These are phyloP conservation scores for Myxozyma neglecta DNA, from an alignment of 805 yeast species.

Conservation along the genomic window DNA sequence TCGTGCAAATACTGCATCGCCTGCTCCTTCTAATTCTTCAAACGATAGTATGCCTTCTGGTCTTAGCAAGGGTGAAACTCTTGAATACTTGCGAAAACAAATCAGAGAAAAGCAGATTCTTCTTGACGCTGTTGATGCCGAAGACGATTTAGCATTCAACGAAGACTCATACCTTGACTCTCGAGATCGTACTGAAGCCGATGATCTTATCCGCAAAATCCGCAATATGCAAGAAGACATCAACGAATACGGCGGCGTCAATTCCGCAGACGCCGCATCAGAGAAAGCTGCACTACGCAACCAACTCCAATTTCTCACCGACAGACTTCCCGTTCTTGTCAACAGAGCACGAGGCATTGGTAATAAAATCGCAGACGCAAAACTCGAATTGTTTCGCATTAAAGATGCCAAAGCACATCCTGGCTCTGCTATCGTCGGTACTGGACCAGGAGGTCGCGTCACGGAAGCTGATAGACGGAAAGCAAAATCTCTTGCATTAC, in stretches of 20 bases:
- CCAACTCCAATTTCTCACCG: slow-evolving; percentile 63
- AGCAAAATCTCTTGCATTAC: slow-evolving; percentile 73
- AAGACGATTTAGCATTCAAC: slow-evolving; percentile 46
- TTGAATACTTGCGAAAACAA: slow-evolving; percentile 60
- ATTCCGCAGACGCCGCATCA: slow-evolving; percentile 40
- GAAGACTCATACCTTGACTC: slow-evolving; percentile 43
- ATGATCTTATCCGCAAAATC: slow-evolving; percentile 62
- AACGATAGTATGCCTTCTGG: not conserved
- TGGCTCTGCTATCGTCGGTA: slow-evolving; percentile 62
- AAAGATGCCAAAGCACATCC: slow-evolving; percentile 65
- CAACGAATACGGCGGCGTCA: slow-evolving; percentile 32
- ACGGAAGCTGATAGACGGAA: slow-evolving; percentile 81
- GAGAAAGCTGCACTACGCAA: slow-evolving; percentile 54
- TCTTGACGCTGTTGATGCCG: slow-evolving; percentile 68
- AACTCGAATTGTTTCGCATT: slow-evolving; percentile 61
- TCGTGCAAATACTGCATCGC: not conserved
- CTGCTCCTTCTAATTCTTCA: slow-evolving; percentile 3
- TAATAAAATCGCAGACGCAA: slow-evolving; percentile 63
- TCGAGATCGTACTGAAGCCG: slow-evolving; percentile 57
- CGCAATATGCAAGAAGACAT: slow-evolving; percentile 46
- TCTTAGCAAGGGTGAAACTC: slow-evolving; percentile 37
- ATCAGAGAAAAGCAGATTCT: slow-evolving; percentile 71
- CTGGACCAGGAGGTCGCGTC: slow-evolving; percentile 83
- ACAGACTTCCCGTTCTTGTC: slow-evolving; percentile 70
- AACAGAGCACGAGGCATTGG: slow-evolving; percentile 63